These are phyloP conservation scores for Lactarius evosmus DNA, from an alignment of 768 basidiomycete genomes.

Conservation along the genomic window DNA sequence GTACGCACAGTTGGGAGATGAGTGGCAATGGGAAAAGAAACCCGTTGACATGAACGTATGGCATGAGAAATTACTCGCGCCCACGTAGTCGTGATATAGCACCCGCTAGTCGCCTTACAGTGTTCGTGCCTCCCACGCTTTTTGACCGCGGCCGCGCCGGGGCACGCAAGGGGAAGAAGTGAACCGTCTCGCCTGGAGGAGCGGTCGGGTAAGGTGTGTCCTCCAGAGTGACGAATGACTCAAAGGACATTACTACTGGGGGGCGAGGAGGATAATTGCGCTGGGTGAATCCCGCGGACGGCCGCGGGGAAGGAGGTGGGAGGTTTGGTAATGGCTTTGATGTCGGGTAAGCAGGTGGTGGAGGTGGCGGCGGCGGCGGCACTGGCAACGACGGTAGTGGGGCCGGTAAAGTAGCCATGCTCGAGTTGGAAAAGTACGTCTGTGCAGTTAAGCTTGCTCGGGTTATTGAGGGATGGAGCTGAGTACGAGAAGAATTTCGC, in stretches of 20 bases:
- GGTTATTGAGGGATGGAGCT: background rate
- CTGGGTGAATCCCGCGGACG: background rate
- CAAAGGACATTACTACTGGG: background rate
- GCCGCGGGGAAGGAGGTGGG: conserved; percentile 9
- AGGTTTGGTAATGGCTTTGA: conserved; percentile 19
- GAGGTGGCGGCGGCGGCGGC: background rate
- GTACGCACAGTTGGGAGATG: background rate
- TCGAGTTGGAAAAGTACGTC: background rate
- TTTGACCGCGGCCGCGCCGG: conserved; percentile 17
- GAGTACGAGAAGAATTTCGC: conserved; percentile 2
- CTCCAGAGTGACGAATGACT: background rate
- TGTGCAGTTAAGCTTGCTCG: conserved; percentile 5
- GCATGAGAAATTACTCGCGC: conserved; percentile 8
- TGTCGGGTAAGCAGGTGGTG: conserved; percentile 2
- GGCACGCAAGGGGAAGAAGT: conserved; percentile 10
- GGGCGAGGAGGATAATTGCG: background rate
- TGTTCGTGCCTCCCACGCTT: conserved; percentile 11
- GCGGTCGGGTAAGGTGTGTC: background rate
- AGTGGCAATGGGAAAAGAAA: background rate
- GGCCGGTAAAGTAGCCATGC: conserved; percentile 6
- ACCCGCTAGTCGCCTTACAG: conserved; percentile 9
- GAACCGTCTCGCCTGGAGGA: background rate
- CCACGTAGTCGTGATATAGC: conserved; percentile 21
- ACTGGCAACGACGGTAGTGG: background rate
- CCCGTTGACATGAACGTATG: background rate